phyloP scores from a whole-genome alignment of 2,329 filamentous ascomycete genomes.

The Purpureocillium lavendulum region DNA sequence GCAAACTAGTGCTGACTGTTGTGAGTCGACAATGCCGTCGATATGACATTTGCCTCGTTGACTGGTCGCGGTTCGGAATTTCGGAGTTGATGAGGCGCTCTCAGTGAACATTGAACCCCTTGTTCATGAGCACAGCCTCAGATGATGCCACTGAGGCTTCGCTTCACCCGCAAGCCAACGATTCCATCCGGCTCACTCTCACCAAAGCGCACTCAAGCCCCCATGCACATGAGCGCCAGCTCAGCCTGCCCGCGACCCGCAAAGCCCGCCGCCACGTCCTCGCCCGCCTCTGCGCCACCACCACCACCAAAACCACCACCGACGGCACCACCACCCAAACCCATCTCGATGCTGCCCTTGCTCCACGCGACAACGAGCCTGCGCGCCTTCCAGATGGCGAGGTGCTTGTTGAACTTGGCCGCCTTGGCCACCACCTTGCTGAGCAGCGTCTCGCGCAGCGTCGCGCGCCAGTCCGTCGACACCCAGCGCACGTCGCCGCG shows the following conservation, averaged over 20 bases:
- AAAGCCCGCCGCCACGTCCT: no score
- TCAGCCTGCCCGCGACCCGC: no score
- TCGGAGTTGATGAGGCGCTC: no score
- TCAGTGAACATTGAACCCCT: no score
- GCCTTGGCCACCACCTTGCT: constrained; percentile 15
- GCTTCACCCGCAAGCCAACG: no score
- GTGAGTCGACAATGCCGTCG: no score
- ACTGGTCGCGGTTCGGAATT: no score
- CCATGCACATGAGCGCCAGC: neutral
- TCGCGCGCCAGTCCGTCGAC: constrained; percentile 11
- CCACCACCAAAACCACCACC: no score
- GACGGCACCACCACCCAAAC: constrained; percentile 8
- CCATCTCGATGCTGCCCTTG: constrained; percentile 16
- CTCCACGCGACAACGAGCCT: constrained; percentile 15
- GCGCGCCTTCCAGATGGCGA: constrained; percentile 20
- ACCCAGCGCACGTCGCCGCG: constrained; percentile 18
- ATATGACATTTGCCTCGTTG: no score
- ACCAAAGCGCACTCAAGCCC: neutral
- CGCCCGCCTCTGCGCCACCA: neutral
- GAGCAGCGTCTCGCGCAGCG: constrained; percentile 12
- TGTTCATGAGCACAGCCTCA: no score
- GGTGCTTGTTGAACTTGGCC: constrained; percentile 20
- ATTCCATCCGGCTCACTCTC: neutral
- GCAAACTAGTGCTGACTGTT: no score
- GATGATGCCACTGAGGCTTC: no score